phyloP scores from a whole-genome alignment of 371 early-diverging fungal species.

The Entomophthora muscae region DNA sequence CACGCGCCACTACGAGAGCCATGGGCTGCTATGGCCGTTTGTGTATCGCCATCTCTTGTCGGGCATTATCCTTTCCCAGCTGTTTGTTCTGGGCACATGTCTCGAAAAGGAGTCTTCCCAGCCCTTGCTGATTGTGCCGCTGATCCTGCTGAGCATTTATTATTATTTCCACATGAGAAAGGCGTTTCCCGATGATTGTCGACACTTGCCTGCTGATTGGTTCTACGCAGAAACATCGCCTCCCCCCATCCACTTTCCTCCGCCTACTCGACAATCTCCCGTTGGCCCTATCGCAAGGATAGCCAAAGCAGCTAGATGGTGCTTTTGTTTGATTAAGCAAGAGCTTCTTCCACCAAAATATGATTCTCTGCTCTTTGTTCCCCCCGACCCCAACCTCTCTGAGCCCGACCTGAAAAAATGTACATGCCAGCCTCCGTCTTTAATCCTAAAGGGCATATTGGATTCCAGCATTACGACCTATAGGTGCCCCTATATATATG shows the following conservation, averaged over 20 bases:
- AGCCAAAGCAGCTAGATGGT: not conserved
- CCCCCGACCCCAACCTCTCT: conserved; percentile 10
- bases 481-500: conserved; percentile 48
- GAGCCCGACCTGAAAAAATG: conserved; percentile 33
- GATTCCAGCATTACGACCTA: conserved; percentile 57
- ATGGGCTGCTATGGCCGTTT: conserved; percentile 55
- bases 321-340: not conserved
- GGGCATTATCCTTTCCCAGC: conserved; percentile 64
- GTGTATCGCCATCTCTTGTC: conserved; percentile 55
- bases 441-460: conserved; percentile 42
- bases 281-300: not conserved
- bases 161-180: conserved; percentile 28
- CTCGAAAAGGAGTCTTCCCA: conserved; percentile 33
- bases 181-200: conserved; percentile 28
- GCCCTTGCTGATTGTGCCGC: conserved; percentile 24
- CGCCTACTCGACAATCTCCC: too few species aligned
- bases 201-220: conserved; percentile 18
- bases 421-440: conserved; percentile 54
- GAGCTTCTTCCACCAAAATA: not conserved
- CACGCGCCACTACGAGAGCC: conserved; percentile 61
- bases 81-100: conserved; percentile 60
- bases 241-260: not conserved
- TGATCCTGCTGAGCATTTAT: conserved; percentile 26
- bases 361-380: not conserved
- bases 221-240: conserved; percentile 3